Percentiles rank a stretch among this genome's conserved stretches.
These are phyloP conservation scores for Ceratorhiza oryzae-sativae DNA, from an alignment of 1,284 basidiomycete genomes.

Conservation along the genomic window DNA sequence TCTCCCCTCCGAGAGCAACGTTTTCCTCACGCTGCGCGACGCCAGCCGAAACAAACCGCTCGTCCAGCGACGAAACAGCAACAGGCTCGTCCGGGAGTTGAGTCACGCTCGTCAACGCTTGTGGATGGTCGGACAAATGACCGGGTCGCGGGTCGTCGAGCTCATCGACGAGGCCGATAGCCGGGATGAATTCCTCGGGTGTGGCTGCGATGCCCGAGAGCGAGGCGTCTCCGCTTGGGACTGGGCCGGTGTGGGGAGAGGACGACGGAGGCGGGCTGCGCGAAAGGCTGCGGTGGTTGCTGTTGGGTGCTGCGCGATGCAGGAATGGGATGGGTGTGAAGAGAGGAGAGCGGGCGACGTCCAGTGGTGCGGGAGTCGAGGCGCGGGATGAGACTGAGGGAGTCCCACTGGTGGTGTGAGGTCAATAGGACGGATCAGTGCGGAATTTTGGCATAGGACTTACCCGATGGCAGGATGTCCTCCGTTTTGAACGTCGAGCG, in stretches of 20 bases:
- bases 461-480: constrained; percentile 11
- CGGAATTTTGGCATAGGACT: background rate
- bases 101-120: constrained; percentile 70
- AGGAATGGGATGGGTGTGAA: constrained; percentile 86
- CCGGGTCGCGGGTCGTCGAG: constrained; percentile 80
- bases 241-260: constrained; percentile 53
- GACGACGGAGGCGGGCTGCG: constrained; percentile 75
- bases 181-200: constrained; percentile 41
- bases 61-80: constrained; percentile 8
- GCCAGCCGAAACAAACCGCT: constrained; percentile 23
- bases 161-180: constrained; percentile 77
- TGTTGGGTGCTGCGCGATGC: constrained; percentile 68
- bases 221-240: constrained; percentile 47
- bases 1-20: too few species aligned
- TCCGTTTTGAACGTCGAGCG: constrained; percentile 49
- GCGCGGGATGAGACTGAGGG: constrained; percentile 49
- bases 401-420: constrained; percentile 37
- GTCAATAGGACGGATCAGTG: constrained; percentile 43
- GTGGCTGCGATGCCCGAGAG: constrained; percentile 38
- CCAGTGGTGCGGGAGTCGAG: constrained; percentile 52
- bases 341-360: constrained; percentile 71
- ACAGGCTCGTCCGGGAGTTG: constrained; percentile 4
- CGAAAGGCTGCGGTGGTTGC: constrained; percentile 57
- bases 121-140: constrained; percentile 80
- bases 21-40: too few species aligned